phyloP scores from a whole-genome alignment of 2,329 filamentous ascomycete genomes.

The Zymoseptoria tritici region DNA sequence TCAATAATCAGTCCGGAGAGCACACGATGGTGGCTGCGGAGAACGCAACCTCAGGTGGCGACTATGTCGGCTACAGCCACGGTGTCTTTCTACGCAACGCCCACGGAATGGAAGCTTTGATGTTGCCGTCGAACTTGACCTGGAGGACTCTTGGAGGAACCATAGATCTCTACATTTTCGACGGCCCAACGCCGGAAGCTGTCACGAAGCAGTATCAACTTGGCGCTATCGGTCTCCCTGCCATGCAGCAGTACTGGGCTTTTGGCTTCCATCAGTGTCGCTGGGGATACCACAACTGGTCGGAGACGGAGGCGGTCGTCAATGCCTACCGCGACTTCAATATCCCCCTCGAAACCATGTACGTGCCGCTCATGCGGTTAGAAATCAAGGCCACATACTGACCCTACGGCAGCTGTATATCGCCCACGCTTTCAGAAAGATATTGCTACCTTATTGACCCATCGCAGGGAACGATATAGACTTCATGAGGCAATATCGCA shows the following conservation, averaged over 20 bases:
- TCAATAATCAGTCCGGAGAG: conserved; percentile 37
- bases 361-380: too few relatives aligned
- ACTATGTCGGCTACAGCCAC: conserved; percentile 63
- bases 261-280: conserved; percentile 78
- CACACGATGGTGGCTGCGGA: conserved; percentile 48
- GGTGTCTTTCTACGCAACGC: conserved; percentile 71
- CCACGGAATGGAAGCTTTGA: conserved; percentile 66
- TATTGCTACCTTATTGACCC: neutral
- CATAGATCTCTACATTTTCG: conserved; percentile 73
- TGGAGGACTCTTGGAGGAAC: conserved; percentile 69
- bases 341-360: conserved; percentile 51
- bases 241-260: conserved; percentile 74
- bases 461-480: conserved; percentile 32
- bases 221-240: conserved; percentile 61
- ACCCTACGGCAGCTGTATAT: neutral
- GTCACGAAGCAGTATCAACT: conserved; percentile 64
- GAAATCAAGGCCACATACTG: too few relatives aligned
- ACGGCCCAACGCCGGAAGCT: conserved; percentile 60
- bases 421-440: neutral
- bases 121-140: conserved; percentile 57
- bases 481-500: conserved; percentile 54
- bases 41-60: conserved; percentile 44
- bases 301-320: conserved; percentile 52
- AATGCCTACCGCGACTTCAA: conserved; percentile 47
- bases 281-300: conserved; percentile 74